Conservation (phyloP, 2,329 filamentous ascomycete species). For the Scytalidium lignicola region DNA sequence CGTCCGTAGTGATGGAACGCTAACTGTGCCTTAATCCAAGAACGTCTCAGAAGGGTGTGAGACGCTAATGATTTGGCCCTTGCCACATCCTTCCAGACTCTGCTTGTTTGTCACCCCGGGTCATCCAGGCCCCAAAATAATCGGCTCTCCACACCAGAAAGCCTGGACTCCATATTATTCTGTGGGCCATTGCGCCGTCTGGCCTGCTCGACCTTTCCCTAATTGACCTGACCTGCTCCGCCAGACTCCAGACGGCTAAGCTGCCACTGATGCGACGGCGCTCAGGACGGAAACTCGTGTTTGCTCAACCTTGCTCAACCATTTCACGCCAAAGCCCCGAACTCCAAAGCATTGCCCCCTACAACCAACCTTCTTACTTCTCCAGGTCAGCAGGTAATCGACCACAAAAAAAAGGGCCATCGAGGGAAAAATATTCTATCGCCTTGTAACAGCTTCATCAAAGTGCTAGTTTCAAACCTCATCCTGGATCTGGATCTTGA, state of each 20-base stretch:
- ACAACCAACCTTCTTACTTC: background rate
- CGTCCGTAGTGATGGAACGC: background rate
- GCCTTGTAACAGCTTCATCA: no score
- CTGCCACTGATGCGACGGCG: background rate
- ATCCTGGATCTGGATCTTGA: no score
- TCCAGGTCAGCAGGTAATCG: background rate
- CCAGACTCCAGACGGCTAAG: background rate
- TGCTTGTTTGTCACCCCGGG: background rate
- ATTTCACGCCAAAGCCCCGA: background rate
- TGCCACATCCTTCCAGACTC: background rate
- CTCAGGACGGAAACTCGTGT: background rate
- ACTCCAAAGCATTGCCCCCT: background rate
- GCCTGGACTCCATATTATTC: background rate
- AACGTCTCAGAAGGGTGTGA: background rate
- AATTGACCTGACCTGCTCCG: background rate
- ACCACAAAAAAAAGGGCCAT: background rate
- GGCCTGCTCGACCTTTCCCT: background rate
- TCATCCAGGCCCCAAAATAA: background rate
- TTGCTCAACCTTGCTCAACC: background rate
- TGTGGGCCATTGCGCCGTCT: background rate
- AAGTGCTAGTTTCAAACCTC: no score
- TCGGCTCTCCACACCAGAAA: background rate
- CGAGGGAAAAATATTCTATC: no score
- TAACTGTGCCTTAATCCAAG: background rate
- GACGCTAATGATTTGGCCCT: background rate